phyloP scores from a whole-genome alignment of 805 yeast genomes.

The Saturnispora serradocipensis region DNA sequence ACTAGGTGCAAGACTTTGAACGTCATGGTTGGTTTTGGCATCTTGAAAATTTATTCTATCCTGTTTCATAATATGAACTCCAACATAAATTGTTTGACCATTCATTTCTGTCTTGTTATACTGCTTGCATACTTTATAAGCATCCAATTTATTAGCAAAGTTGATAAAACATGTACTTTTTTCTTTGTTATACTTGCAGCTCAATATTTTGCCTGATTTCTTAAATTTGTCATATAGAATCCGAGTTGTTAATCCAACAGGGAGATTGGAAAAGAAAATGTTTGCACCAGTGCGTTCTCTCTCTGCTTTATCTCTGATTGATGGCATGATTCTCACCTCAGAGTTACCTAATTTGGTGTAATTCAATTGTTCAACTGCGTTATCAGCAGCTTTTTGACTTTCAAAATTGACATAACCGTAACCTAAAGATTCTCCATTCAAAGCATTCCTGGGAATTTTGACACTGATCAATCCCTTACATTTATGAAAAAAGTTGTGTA shows the following conservation, averaged over 20 bases:
- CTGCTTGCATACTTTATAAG: constrained; percentile 28
- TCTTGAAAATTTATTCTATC: constrained; percentile 18
- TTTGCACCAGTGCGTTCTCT: constrained; percentile 40
- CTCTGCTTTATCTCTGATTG: constrained; percentile 34
- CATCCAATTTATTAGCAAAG: constrained; percentile 30
- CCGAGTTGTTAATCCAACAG: constrained; percentile 27
- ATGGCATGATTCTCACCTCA: constrained; percentile 49
- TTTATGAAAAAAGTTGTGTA: constrained; percentile 35
- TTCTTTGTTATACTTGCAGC: constrained; percentile 23
- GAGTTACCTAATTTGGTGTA: constrained; percentile 32
- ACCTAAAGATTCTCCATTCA: constrained; percentile 50
- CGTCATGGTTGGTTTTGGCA: not conserved
- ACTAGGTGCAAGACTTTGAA: not conserved
- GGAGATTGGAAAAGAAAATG: constrained; percentile 40
- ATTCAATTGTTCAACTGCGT: constrained; percentile 51
- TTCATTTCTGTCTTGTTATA: constrained; percentile 19
- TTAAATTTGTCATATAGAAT: constrained; percentile 23
- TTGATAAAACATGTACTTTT: constrained; percentile 32
- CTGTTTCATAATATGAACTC: constrained; percentile 24
- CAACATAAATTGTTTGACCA: constrained; percentile 20
- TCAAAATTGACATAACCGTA: constrained; percentile 66
- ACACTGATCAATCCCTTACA: constrained; percentile 44
- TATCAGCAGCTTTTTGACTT: constrained; percentile 39
- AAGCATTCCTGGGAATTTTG: constrained; percentile 49
- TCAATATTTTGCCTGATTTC: constrained; percentile 21